phyloP scores from a whole-genome alignment of 2,329 filamentous ascomycete genomes.

The Hypoxylon sp. region DNA sequence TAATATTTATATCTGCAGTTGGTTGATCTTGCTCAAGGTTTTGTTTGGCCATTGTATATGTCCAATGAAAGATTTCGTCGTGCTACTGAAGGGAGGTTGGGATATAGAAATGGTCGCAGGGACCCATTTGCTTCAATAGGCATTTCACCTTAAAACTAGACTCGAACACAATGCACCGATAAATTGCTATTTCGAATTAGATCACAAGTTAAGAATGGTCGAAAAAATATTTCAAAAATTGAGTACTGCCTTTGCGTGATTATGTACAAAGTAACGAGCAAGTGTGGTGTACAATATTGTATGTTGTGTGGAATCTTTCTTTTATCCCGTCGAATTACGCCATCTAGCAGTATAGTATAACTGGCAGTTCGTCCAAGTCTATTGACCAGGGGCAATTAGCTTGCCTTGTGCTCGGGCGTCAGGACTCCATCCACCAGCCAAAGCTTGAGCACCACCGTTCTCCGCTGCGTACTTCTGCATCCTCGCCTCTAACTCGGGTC shows the following conservation, averaged over 20 bases:
- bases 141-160: too few relatives aligned
- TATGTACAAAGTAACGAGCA: slow-evolving; percentile 40
- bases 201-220: too few relatives aligned
- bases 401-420: slow-evolving; percentile 79
- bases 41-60: too few relatives aligned
- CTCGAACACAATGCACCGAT: too few relatives aligned
- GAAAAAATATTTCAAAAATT: too few relatives aligned
- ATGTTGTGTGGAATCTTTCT: slow-evolving; percentile 14
- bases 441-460: slow-evolving; percentile 71
- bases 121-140: too few relatives aligned
- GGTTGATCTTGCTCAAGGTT: not conserved
- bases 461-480: slow-evolving; percentile 82
- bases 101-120: too few relatives aligned
- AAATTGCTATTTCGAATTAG: slow-evolving; percentile 7
- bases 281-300: slow-evolving; percentile 29
- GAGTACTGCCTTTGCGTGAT: slow-evolving; percentile 17
- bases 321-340: slow-evolving; percentile 25
- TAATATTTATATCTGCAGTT: not conserved
- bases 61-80: too few relatives aligned
- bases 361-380: slow-evolving; percentile 49
- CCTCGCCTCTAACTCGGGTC: slow-evolving; percentile 91
- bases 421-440: slow-evolving; percentile 89
- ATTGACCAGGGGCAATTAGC: slow-evolving; percentile 90
- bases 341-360: slow-evolving; percentile 29
- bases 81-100: too few relatives aligned